Base-by-base conservation (phyloP, 805 yeast genomes). In the Ogataea trehalophila region DNA sequence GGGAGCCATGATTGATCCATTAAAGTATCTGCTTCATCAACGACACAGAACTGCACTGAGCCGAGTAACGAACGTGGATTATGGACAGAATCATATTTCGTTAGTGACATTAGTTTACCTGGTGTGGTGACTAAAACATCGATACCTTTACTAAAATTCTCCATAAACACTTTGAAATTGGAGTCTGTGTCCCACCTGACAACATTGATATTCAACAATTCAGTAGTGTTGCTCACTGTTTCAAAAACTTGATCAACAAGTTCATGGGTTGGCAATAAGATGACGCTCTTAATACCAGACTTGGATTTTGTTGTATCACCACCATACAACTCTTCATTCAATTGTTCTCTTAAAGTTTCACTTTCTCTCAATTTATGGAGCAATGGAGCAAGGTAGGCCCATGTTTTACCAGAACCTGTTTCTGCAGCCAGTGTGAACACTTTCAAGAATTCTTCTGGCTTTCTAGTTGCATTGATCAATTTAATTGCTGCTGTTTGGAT, bases 321-420 rank as follows among this genome's bases (percentile, higher is more conserved):
- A 11, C 52, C 56, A 52, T 51, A 20, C 39, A 52, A 14, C 61
- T 33, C 37, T 31, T 47, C 68, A 71, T 75, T 72, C 3, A 62
- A 59, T 5, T 69, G 72, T 0, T 65, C 60, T 13, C 44, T 45
- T 44, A 63, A 71, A 2, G 64, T 49, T 47, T 83, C 82, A 43
- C 77, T 80, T 48, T 83, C 81, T 50, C 80, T 77, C 52, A 91
- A 65, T 52, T 78, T 80, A 42, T 88, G 85, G 36, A 91, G 53
- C 34, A 92, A 52, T 0, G 96, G 91, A 0, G 86, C 80, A 50
- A 94, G 61, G 60, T 91, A 92, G 0, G 97, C 90, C 82, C 96
- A 81, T 0, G 99, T 92, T 62, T 92, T 92, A 8, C 99, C 99
- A 0, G 96, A 85, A 0, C 99, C 99, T 0, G 99, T 92, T 63